Percentiles rank a stretch among this genome's conserved stretches.
Conservation (phyloP, 2,329 filamentous ascomycete species). For the Metarhizium robertsii region DNA sequence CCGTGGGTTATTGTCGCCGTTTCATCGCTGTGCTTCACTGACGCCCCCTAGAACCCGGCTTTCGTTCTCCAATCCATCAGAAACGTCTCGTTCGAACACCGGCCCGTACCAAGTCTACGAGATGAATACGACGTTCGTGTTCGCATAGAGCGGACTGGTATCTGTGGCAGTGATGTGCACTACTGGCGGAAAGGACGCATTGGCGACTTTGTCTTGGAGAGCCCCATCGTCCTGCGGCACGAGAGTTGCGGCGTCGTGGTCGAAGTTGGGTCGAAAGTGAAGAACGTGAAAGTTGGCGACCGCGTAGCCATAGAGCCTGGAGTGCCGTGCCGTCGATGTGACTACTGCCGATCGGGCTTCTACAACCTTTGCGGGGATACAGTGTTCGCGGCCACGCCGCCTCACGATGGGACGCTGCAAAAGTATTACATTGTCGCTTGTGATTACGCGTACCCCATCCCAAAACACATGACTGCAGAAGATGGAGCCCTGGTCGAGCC, state of each 20-base stretch:
- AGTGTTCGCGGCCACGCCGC: constrained; percentile 40
- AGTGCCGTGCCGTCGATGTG: constrained; percentile 33
- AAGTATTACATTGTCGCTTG: constrained; percentile 70
- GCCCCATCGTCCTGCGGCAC: constrained; percentile 38
- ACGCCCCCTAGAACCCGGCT: constrained; percentile 29
- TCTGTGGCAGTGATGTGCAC: constrained; percentile 37
- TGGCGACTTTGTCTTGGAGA: constrained; percentile 32
- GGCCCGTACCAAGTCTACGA: constrained; percentile 27
- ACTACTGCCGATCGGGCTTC: constrained; percentile 28
- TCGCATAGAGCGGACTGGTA: constrained; percentile 34
- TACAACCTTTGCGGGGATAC: constrained; percentile 28
- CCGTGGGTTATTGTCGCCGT: not conserved
- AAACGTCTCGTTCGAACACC: constrained; percentile 34
- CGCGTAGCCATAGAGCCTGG: constrained; percentile 39
- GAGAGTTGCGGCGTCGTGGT: constrained; percentile 33
- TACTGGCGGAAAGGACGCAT: constrained; percentile 38
- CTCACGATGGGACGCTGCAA: constrained; percentile 58
- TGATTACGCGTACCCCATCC: constrained; percentile 77
- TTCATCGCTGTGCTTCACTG: not conserved
- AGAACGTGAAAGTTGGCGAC: constrained; percentile 32
- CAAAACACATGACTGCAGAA: constrained; percentile 45
- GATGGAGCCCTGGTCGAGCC: constrained; percentile 22
- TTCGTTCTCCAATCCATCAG: constrained; percentile 37
- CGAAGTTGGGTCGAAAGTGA: constrained; percentile 30
- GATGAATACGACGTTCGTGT: constrained; percentile 20